A percentile compares a stretch with the other conserved stretches of the same genome.
Conservation (phyloP, 2,329 filamentous ascomycete genomes). For the Trichophyton rubrum region DNA sequence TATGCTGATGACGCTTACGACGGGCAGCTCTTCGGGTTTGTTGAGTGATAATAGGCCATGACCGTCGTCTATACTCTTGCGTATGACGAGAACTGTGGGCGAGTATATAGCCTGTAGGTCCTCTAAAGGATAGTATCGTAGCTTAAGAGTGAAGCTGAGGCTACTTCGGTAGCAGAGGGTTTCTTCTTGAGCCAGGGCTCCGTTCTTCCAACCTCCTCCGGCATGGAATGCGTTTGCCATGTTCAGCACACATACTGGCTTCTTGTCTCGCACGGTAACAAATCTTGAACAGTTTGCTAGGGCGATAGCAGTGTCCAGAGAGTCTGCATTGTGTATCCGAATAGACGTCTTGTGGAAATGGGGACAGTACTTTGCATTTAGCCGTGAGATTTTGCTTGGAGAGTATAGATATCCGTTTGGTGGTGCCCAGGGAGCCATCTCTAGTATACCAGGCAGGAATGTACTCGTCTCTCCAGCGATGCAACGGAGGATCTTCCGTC, state of each 20-base stretch:
- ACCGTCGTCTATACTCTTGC: slow-evolving; percentile 36
- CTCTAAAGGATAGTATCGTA: slow-evolving; percentile 42
- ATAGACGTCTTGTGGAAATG: slow-evolving; percentile 26
- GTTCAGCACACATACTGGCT: slow-evolving; percentile 50
- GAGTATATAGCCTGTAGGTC: slow-evolving; percentile 45
- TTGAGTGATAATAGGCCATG: slow-evolving; percentile 36
- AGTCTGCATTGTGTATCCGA: slow-evolving; percentile 45
- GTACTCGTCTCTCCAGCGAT: slow-evolving; percentile 38
- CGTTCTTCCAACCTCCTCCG: slow-evolving; percentile 53
- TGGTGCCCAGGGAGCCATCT: slow-evolving; percentile 31
- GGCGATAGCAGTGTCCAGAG: slow-evolving; percentile 43
- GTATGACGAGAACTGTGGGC: slow-evolving; percentile 48
- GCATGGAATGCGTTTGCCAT: slow-evolving; percentile 47
- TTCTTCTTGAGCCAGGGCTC: slow-evolving; percentile 56
- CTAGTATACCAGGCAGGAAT: slow-evolving; percentile 38
- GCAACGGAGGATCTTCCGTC: slow-evolving; percentile 24
- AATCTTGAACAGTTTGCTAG: slow-evolving; percentile 19
- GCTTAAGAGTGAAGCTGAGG: slow-evolving; percentile 29
- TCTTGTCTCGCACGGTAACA: slow-evolving; percentile 18
- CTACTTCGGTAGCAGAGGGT: slow-evolving; percentile 52
- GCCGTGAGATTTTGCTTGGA: slow-evolving; percentile 26
- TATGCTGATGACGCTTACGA: slow-evolving; percentile 49
- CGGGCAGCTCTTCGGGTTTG: slow-evolving; percentile 30
- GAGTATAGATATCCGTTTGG: slow-evolving; percentile 30
- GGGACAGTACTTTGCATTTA: slow-evolving; percentile 36